Evolutionary conservation across 768 basidiomycete genomes (phyloP).

Genomic region (Pisolithus tinctorius): DNA sequence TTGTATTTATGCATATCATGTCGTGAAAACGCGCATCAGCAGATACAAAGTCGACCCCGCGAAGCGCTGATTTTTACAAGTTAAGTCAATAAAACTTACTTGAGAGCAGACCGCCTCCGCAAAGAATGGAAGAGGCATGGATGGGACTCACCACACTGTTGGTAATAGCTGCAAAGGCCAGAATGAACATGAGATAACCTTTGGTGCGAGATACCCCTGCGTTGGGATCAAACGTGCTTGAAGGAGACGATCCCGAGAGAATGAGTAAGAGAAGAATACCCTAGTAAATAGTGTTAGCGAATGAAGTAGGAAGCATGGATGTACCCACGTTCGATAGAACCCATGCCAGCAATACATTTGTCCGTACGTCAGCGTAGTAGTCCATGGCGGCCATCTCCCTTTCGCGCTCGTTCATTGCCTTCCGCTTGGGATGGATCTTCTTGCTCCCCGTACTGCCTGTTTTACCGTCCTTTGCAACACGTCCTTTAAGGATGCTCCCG

Average conservation of each 20-base stretch:
- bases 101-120: no score
- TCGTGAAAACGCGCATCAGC: no score
- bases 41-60: no score
- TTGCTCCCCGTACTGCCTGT: neutral
- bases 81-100: slow-evolving; percentile 23
- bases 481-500: neutral
- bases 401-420: slow-evolving; percentile 42
- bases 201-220: slow-evolving; percentile 53
- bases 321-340: slow-evolving; percentile 70
- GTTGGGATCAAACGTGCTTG: slow-evolving; percentile 51
- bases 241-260: slow-evolving; percentile 49
- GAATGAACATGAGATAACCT: slow-evolving; percentile 72
- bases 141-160: slow-evolving; percentile 46
- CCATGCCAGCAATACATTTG: slow-evolving; percentile 78
- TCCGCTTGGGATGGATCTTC: slow-evolving; percentile 14
- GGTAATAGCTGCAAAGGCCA: slow-evolving; percentile 75
- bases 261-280: slow-evolving; percentile 66
- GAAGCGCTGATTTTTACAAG: slow-evolving; percentile 37
- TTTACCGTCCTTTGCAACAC: slow-evolving; percentile 3
- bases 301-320: neutral
- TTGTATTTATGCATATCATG: no score
- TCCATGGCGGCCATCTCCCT: slow-evolving; percentile 72
- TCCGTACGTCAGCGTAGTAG: slow-evolving; percentile 84
- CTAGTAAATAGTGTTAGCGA: slow-evolving; percentile 27
- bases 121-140: no score